A percentile compares a stretch with the other conserved stretches of the same genome.
Conservation (phyloP, 495 filamentous ascomycete genomes). For the Ramalina intermedia region DNA sequence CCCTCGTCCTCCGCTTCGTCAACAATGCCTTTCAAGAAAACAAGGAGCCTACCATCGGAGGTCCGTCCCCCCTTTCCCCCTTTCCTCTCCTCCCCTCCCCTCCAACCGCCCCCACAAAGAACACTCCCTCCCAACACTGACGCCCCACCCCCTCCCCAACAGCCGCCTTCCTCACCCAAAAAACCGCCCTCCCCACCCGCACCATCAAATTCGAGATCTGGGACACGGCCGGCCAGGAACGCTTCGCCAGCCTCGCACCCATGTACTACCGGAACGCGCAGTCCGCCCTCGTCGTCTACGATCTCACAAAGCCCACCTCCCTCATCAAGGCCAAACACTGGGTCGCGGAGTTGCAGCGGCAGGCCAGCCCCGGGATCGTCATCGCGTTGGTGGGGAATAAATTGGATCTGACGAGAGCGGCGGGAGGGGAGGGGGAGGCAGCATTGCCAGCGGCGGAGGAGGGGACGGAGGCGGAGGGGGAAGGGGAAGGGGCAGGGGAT, state of each 20-base stretch:
- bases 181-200: slow-evolving; percentile 87
- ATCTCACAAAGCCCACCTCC: slow-evolving; percentile 91
- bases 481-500: slow-evolving; percentile 28
- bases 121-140: background rate
- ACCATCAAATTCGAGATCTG: slow-evolving; percentile 99
- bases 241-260: slow-evolving; percentile 88
- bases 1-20: slow-evolving; percentile 92
- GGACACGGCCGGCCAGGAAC: slow-evolving; percentile 98
- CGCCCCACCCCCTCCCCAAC: slow-evolving; percentile 2
- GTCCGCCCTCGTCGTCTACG: slow-evolving; percentile 96
- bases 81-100: background rate
- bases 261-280: slow-evolving; percentile 99
- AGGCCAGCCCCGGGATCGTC: slow-evolving; percentile 94
- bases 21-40: slow-evolving; percentile 99
- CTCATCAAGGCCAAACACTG: slow-evolving; percentile 95
- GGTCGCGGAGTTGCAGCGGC: slow-evolving; percentile 94
- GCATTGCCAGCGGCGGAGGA: too few relatives aligned
- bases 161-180: slow-evolving; percentile 98
- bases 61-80: slow-evolving; percentile 36
- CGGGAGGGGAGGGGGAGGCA: slow-evolving; percentile 10
- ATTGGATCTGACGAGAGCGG: slow-evolving; percentile 59
- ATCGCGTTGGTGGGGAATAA: slow-evolving; percentile 98
- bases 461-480: slow-evolving; percentile 23
- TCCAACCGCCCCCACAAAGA: background rate
- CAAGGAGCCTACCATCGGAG: slow-evolving; percentile 98